Evolutionary conservation across 2,329 filamentous ascomycete species (phyloP).

Genomic region (Thermoascus crustaceus): DNA sequence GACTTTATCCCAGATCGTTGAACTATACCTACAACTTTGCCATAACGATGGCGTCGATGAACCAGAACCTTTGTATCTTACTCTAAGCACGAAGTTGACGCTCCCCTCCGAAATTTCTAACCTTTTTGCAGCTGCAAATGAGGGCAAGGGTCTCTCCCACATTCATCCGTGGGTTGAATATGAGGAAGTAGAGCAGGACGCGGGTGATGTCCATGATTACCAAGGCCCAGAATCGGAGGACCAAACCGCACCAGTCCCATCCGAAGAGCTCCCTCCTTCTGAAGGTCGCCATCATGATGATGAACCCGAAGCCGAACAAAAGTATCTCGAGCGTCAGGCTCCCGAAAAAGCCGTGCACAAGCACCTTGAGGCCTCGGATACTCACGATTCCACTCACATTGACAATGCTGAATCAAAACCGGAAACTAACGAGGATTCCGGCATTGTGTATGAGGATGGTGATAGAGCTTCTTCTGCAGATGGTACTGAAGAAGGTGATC

Average conservation of each 20-base stretch:
- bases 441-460: constrained; percentile 7
- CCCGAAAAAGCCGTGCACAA: neutral
- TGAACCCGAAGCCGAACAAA: neutral
- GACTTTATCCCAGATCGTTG: constrained; percentile 50
- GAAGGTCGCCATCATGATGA: neutral
- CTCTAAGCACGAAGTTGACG: constrained; percentile 46
- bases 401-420: constrained; percentile 3
- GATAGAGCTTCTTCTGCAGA: constrained; percentile 10
- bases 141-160: constrained; percentile 51
- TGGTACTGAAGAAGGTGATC: constrained; percentile 11
- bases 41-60: constrained; percentile 49
- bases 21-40: constrained; percentile 51
- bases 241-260: neutral
- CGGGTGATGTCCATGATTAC: constrained; percentile 17
- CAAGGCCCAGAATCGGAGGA: constrained; percentile 4
- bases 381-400: neutral
- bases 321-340: neutral
- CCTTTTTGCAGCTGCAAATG: constrained; percentile 45
- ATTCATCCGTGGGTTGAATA: constrained; percentile 40
- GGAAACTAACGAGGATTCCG: constrained; percentile 10
- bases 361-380: neutral
- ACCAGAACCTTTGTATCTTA: constrained; percentile 51
- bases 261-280: neutral
- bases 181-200: constrained; percentile 27
- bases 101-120: constrained; percentile 46